A percentile compares a stretch with the other conserved stretches of the same genome.
phyloP scores from a whole-genome alignment of 2,329 filamentous ascomycete genomes.

The Aspergillus japonicus region DNA sequence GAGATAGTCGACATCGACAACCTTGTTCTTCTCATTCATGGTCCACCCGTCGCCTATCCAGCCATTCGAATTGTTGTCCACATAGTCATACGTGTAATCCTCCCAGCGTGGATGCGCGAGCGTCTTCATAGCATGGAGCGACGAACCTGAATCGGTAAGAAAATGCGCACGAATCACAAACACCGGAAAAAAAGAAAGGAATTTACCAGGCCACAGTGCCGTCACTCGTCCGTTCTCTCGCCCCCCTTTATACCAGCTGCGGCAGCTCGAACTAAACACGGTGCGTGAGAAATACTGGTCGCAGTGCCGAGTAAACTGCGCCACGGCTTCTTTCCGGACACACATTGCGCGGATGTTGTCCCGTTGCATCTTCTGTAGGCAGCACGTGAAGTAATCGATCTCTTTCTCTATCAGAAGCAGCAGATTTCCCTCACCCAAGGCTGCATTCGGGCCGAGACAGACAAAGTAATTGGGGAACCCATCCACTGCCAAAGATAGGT shows the following conservation, averaged over 20 bases:
- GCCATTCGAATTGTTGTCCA: slow-evolving; percentile 31
- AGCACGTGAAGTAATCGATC: slow-evolving; percentile 36
- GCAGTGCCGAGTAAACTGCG: slow-evolving; percentile 30
- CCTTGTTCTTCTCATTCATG: slow-evolving; percentile 31
- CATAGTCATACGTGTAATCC: slow-evolving; percentile 39
- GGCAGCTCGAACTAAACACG: slow-evolving; percentile 36
- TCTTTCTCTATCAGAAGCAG: slow-evolving; percentile 34
- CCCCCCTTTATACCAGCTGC: slow-evolving; percentile 42
- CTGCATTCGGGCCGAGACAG: slow-evolving; percentile 34
- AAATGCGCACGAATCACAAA: not conserved
- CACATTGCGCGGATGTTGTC: slow-evolving; percentile 35
- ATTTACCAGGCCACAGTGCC: slow-evolving; percentile 37
- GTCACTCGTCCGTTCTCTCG: slow-evolving; percentile 31
- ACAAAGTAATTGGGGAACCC: slow-evolving; percentile 38
- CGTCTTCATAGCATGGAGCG: slow-evolving; percentile 38
- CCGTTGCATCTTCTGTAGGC: slow-evolving; percentile 36
- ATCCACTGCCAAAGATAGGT: slow-evolving; percentile 36
- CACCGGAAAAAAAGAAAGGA: not conserved
- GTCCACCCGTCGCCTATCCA: slow-evolving; percentile 40
- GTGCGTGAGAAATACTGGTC: slow-evolving; percentile 38
- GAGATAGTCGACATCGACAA: slow-evolving; percentile 36
- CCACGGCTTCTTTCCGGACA: slow-evolving; percentile 27
- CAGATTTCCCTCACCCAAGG: slow-evolving; percentile 35
- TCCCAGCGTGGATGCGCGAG: slow-evolving; percentile 40
- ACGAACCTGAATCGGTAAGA: slow-evolving; percentile 26